Evolutionary conservation across 345 rosid species (phyloP).

Genomic region (Physaria fendleri): DNA sequence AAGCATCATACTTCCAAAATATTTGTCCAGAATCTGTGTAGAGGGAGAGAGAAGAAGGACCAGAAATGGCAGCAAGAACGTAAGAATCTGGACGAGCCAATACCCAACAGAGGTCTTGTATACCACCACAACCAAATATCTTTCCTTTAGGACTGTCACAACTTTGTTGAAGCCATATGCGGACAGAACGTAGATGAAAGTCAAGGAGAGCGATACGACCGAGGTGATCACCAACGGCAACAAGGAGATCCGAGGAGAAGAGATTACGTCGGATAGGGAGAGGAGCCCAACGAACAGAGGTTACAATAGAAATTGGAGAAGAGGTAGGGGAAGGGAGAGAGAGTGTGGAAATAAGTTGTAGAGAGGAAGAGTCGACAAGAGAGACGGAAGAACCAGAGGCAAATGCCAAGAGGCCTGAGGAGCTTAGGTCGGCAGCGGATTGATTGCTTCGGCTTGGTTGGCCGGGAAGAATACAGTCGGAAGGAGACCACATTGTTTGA

Average conservation of each 20-base stretch:
- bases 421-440: conserved; percentile 60
- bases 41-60: conserved; percentile 54
- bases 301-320: conserved; percentile 43
- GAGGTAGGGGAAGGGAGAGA: conserved; percentile 62
- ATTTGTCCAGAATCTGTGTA: conserved; percentile 39
- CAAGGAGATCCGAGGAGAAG: conserved; percentile 57
- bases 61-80: conserved; percentile 57
- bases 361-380: conserved; percentile 60
- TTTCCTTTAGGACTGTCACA: conserved; percentile 38
- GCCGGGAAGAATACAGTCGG: conserved; percentile 67
- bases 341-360: conserved; percentile 62
- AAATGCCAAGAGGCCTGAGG: conserved; percentile 68
- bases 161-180: conserved; percentile 45
- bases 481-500: conserved; percentile 21
- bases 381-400: conserved; percentile 69
- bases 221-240: conserved; percentile 72
- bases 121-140: conserved; percentile 26
- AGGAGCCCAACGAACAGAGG: conserved; percentile 73
- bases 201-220: conserved; percentile 77
- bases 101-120: conserved; percentile 83
- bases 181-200: conserved; percentile 47
- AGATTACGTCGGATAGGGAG: conserved; percentile 48
- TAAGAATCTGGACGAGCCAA: conserved; percentile 40
- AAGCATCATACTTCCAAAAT: conserved; percentile 66
- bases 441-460: conserved; percentile 78